These are phyloP conservation scores for Trichoderma koningii DNA, from an alignment of 2,329 filamentous ascomycete species.

Conservation along the genomic window DNA sequence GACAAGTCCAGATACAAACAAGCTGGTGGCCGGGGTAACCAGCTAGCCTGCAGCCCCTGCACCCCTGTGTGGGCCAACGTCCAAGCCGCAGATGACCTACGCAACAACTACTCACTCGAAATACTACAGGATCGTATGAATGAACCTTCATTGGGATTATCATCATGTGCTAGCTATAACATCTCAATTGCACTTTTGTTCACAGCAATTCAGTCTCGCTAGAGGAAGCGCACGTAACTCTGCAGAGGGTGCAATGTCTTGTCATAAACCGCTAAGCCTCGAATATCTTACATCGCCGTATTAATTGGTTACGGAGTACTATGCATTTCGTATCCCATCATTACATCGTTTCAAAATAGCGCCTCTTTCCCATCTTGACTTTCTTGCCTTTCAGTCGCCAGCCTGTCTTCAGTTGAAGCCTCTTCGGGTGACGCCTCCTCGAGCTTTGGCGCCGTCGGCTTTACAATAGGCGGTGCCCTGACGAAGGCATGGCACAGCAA, in stretches of 20 bases:
- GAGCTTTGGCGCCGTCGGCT: not conserved
- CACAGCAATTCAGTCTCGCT: too few relatives aligned
- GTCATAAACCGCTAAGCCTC: not conserved
- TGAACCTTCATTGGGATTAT: not conserved
- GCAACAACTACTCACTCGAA: not conserved
- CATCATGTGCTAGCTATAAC: not conserved
- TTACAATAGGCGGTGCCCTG: slow-evolving; percentile 36
- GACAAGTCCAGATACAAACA: slow-evolving; percentile 21
- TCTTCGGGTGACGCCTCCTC: not conserved
- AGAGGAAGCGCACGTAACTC: not conserved
- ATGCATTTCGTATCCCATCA: not conserved
- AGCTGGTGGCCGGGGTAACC: slow-evolving; percentile 25
- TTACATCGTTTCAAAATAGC: slow-evolving; percentile 7
- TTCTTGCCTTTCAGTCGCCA: not conserved
- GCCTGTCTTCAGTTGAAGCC: not conserved
- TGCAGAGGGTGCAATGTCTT: not conserved
- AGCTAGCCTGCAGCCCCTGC: not conserved
- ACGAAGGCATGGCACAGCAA: slow-evolving; percentile 73
- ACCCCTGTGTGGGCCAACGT: not conserved
- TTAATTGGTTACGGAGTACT: not conserved
- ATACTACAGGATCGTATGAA: not conserved
- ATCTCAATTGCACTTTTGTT: not conserved
- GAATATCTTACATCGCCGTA: not conserved
- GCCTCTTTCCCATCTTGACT: not conserved
- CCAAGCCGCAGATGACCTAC: not conserved